Conservation (phyloP, 2,329 filamentous ascomycete species). For the Microsporum audouinii region DNA sequence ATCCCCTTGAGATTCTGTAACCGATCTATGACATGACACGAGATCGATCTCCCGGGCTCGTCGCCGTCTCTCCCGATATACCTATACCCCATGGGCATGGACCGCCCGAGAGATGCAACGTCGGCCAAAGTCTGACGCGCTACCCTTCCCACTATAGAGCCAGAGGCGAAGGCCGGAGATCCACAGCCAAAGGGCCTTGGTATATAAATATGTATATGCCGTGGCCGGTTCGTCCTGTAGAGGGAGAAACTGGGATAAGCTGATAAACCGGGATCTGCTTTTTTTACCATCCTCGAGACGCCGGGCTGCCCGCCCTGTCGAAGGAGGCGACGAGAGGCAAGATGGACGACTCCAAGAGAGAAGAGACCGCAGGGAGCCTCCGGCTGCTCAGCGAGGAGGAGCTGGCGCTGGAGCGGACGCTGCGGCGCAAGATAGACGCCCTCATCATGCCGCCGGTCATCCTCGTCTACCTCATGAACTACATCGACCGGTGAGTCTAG, state of each 20-base stretch:
- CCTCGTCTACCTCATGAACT: conserved; percentile 35
- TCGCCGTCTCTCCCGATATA: too few relatives aligned
- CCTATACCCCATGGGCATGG: too few relatives aligned
- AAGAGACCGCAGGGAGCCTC: background rate
- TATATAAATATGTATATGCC: background rate
- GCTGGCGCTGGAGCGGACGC: conserved; percentile 27
- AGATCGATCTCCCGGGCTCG: too few relatives aligned
- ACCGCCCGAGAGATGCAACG: too few relatives aligned
- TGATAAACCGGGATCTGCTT: too few relatives aligned
- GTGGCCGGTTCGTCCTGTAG: background rate
- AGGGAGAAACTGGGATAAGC: background rate
- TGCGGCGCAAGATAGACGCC: conserved; percentile 28
- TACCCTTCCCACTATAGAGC: too few relatives aligned
- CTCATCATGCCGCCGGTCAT: conserved; percentile 34
- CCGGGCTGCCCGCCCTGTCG: too few relatives aligned
- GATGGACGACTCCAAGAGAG: background rate
- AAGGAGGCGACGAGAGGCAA: background rate
- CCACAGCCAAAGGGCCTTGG: too few relatives aligned
- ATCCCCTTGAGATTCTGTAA: background rate
- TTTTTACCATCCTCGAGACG: too few relatives aligned
- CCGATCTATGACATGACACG: too few relatives aligned
- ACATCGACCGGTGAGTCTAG: conserved; percentile 31
- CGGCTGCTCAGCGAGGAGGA: conserved; percentile 21
- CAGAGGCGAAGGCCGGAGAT: too few relatives aligned
- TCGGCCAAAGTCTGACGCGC: too few relatives aligned